A percentile compares a stretch with the other conserved stretches of the same genome.
Conservation (phyloP, 2,329 filamentous ascomycete genomes). For the Trichophyton mentagrophytes region DNA sequence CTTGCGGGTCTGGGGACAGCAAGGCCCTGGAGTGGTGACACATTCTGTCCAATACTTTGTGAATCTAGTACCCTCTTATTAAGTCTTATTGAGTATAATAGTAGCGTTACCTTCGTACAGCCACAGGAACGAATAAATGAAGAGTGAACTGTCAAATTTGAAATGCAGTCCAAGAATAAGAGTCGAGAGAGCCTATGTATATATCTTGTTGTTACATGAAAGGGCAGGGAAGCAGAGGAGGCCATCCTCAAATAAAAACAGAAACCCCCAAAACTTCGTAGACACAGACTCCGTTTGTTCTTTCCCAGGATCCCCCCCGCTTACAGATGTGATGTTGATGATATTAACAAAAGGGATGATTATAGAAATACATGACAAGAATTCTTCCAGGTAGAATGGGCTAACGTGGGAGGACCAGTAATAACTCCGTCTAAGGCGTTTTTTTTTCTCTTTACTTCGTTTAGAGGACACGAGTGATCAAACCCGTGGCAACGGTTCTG, state of each 20-base stretch:
- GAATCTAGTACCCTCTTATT: no score
- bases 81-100: no score
- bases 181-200: slow-evolving; percentile 12
- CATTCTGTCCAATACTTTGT: neutral
- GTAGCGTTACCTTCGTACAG: no score
- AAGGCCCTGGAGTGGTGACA: neutral
- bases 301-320: slow-evolving; percentile 8
- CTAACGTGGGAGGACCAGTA: neutral
- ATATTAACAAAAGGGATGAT: slow-evolving; percentile 4
- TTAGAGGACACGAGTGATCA: slow-evolving; percentile 59
- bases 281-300: slow-evolving; percentile 12
- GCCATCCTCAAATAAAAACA: slow-evolving; percentile 1
- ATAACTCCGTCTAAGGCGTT: slow-evolving; percentile 4
- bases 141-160: neutral
- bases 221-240: neutral
- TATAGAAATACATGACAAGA: slow-evolving; percentile 4
- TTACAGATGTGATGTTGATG: slow-evolving; percentile 1
- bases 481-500: slow-evolving; percentile 71
- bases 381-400: neutral
- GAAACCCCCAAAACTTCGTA: slow-evolving; percentile 10
- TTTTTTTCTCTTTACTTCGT: slow-evolving; percentile 14
- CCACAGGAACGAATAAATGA: neutral
- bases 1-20: neutral
- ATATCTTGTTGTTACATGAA: slow-evolving; percentile 5
- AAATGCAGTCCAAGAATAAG: slow-evolving; percentile 2